Evolutionary conservation across 179 eudicot species (phyloP).

Genomic region (Silene vulgaris): DNA sequence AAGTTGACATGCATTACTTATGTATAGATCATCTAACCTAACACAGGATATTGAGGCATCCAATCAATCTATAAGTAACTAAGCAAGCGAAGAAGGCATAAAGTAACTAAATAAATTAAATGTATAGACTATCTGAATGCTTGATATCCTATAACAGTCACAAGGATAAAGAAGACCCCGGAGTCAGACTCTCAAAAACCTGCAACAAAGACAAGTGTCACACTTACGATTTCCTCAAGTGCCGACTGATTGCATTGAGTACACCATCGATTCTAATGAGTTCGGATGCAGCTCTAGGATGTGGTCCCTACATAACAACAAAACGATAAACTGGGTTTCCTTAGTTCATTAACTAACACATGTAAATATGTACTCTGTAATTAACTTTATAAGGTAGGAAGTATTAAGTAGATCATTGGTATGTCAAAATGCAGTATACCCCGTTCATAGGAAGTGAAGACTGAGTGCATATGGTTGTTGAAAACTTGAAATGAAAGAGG

Average conservation of each 20-base stretch:
- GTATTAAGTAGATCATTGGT: background rate
- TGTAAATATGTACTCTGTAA: background rate
- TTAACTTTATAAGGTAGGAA: background rate
- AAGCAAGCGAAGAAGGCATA: background rate
- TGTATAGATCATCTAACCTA: background rate
- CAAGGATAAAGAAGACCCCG: background rate
- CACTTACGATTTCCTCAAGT: constrained; percentile 76
- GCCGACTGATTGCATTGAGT: constrained; percentile 71
- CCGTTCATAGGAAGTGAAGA: background rate
- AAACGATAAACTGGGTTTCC: background rate
- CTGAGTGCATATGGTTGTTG: background rate
- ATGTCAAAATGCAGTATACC: background rate
- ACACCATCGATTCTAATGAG: constrained; percentile 68
- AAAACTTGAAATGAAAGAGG: background rate
- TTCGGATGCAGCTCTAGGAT: constrained; percentile 86
- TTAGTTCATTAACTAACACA: background rate
- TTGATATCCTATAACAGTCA: constrained; percentile 3
- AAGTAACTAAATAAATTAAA: background rate
- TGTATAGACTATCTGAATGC: background rate
- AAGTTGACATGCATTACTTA: background rate
- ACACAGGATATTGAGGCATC: background rate
- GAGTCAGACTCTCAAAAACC: constrained; percentile 2
- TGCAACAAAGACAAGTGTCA: constrained; percentile 18
- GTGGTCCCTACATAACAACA: constrained; percentile 66
- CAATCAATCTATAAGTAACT: background rate